Conservation (phyloP, 371 early-diverging fungal species). For the Funneliformis caledonium region DNA sequence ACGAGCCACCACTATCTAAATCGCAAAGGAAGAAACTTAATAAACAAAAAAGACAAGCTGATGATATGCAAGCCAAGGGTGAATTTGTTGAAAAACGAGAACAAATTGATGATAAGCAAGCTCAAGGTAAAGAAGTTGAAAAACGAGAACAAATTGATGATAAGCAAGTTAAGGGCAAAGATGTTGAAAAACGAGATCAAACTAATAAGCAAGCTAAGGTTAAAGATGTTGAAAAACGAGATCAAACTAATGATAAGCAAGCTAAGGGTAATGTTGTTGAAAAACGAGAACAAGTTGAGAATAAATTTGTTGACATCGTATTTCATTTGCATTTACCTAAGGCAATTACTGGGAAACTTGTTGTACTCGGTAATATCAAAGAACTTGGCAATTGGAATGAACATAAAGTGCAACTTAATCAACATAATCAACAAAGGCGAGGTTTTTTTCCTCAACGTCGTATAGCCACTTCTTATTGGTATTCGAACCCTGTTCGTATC, state of each 20-base stretch:
- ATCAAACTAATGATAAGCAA: too few species aligned
- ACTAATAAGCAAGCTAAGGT: background rate
- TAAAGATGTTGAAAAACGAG: background rate
- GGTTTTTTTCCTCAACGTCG: background rate
- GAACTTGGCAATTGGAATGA: slow-evolving; percentile 27
- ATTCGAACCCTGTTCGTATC: slow-evolving; percentile 12
- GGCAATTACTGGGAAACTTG: background rate
- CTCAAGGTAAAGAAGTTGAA: background rate
- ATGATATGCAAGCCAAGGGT: background rate
- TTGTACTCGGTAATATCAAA: slow-evolving; percentile 11
- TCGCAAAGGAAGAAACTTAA: background rate
- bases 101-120: background rate
- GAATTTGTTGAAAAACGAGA: background rate
- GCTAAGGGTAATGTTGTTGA: background rate
- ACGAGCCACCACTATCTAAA: too few species aligned
- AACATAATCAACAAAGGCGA: background rate
- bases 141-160: background rate
- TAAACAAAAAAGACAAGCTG: background rate
- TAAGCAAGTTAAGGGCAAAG: background rate
- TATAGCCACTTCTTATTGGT: background rate
- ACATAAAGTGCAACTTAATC: background rate
- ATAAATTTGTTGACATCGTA: background rate
- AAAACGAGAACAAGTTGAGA: background rate
- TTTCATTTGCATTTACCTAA: slow-evolving; percentile 2
- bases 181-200: background rate